Conservation (phyloP, 225 moss, liverwort and hornwort genomes). For the Marchantia polymorpha region DNA sequence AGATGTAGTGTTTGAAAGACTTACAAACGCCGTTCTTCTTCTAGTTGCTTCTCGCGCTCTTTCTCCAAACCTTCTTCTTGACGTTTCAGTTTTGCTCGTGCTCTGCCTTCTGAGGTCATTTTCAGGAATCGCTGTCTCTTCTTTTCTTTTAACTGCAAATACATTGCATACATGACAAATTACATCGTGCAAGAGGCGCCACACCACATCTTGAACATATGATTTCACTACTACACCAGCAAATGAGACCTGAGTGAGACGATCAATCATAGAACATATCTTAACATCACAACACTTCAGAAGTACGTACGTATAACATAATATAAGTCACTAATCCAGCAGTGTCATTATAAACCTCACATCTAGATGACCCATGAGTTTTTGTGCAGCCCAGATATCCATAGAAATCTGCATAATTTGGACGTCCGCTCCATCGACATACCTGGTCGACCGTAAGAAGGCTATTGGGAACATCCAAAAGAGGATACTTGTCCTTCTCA, state of each 20-base stretch:
- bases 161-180: neutral
- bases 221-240: too few species aligned
- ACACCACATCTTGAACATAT: too few species aligned
- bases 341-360: neutral
- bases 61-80: constrained; percentile 68
- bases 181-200: neutral
- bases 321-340: neutral
- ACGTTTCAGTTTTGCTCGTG: constrained; percentile 84
- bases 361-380: neutral
- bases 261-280: neutral
- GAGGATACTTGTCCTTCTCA: constrained; percentile 79
- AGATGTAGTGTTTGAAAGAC: constrained; percentile 9
- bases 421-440: neutral
- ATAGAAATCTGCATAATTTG: neutral
- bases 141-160: constrained; percentile 79
- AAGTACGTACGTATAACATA: neutral
- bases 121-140: constrained; percentile 88
- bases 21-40: constrained; percentile 92
- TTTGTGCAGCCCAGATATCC: neutral
- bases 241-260: neutral
- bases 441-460: constrained; percentile 90
- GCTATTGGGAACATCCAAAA: constrained; percentile 84
- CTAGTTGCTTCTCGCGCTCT: constrained; percentile 84
- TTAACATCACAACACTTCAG: neutral
- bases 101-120: constrained; percentile 88